Percentiles rank a stretch among this genome's conserved stretches.
Conservation (phyloP, 768 basidiomycete genomes). For the Amanita exitialis region DNA sequence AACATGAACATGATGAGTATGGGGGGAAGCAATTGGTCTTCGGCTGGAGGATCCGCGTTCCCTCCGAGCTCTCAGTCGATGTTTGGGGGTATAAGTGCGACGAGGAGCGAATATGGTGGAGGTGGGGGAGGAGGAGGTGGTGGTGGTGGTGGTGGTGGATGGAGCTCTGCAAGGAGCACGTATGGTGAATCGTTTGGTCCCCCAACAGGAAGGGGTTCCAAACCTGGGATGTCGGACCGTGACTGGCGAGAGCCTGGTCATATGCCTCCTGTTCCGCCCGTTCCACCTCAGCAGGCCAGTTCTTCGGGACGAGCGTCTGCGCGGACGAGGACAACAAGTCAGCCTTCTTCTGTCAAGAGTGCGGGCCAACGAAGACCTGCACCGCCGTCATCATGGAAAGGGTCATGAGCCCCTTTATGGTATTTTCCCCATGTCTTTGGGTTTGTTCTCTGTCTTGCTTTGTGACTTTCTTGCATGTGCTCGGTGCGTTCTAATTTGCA, state of each 20-base stretch:
- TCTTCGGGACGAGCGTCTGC: constrained; percentile 9
- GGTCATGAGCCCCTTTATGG: background rate
- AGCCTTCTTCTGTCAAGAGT: constrained; percentile 25
- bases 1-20: constrained; percentile 29
- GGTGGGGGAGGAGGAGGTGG: constrained; percentile 53
- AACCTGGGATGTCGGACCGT: constrained; percentile 3
- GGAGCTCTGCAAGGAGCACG: constrained; percentile 51
- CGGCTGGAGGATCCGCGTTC: constrained; percentile 37
- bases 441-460: background rate
- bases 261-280: constrained; percentile 30
- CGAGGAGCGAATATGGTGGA: constrained; percentile 58
- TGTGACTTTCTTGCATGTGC: background rate
- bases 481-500: background rate
- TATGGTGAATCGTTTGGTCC: constrained; percentile 62
- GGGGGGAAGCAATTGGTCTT: constrained; percentile 34
- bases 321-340: constrained; percentile 33
- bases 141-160: constrained; percentile 31
- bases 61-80: constrained; percentile 41
- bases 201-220: constrained; percentile 1
- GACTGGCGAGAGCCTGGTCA: constrained; percentile 28
- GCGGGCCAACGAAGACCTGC: constrained; percentile 17
- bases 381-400: constrained; percentile 54
- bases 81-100: constrained; percentile 40
- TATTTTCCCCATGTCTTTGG: background rate
- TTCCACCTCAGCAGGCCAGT: constrained; percentile 16